A percentile compares a stretch with the other conserved stretches of the same genome.
These are phyloP conservation scores for Conidiobolus coronatus DNA, from an alignment of 371 early-diverging fungal genomes.

Conservation along the genomic window DNA sequence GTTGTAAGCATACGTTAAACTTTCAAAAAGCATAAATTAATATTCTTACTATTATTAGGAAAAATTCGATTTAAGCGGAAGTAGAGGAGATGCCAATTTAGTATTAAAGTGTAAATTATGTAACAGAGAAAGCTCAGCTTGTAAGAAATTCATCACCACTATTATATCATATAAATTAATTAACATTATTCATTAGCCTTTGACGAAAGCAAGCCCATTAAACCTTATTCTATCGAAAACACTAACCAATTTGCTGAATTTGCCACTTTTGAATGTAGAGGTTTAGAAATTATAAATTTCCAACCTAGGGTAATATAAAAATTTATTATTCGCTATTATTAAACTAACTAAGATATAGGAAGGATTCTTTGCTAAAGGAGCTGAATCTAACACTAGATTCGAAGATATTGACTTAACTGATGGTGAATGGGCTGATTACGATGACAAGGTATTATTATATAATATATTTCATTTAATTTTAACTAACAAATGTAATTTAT, in stretches of 20 bases:
- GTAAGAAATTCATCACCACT: slow-evolving; percentile 13
- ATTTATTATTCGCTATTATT: neutral
- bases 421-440: slow-evolving; percentile 76
- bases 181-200: neutral
- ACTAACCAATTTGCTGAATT: slow-evolving; percentile 23
- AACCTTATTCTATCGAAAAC: slow-evolving; percentile 1
- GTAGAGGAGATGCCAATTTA: slow-evolving; percentile 63
- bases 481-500: neutral
- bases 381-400: slow-evolving; percentile 44
- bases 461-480: neutral
- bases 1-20: slow-evolving; percentile 15
- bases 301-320: slow-evolving; percentile 30
- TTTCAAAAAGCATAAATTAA: neutral
- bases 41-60: slow-evolving; percentile 8
- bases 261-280: slow-evolving; percentile 59
- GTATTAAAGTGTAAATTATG: slow-evolving; percentile 88
- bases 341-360: slow-evolving; percentile 12
- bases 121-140: slow-evolving; percentile 47
- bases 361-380: slow-evolving; percentile 47
- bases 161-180: neutral
- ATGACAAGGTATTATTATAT: slow-evolving; percentile 31
- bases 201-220: neutral
- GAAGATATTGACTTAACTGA: slow-evolving; percentile 61
- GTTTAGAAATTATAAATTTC: slow-evolving; percentile 62
- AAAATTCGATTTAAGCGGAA: slow-evolving; percentile 15